Evolutionary conservation across 2,329 filamentous ascomycete genomes (phyloP).

Genomic region (Alternaria gansuensis): DNA sequence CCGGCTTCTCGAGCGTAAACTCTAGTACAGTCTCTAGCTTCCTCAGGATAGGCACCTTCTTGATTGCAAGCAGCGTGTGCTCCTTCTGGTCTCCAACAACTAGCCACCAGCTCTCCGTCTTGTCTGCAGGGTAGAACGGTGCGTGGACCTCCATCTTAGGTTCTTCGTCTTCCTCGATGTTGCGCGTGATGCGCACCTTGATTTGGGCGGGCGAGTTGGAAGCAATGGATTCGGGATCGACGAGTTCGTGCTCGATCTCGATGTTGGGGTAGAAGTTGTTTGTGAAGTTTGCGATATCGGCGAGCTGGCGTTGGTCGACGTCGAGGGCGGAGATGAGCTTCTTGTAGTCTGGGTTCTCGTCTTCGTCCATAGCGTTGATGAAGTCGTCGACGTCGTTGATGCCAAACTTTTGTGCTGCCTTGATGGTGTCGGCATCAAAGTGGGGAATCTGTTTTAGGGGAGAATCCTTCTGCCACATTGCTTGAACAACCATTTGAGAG

Average conservation of each 20-base stretch:
- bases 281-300: conserved; percentile 91
- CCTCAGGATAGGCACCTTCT: conserved; percentile 85
- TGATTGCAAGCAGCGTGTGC: conserved; percentile 89
- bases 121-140: conserved; percentile 89
- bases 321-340: conserved; percentile 79
- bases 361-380: conserved; percentile 98
- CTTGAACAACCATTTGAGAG: conserved; percentile 98
- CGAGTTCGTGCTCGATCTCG: conserved; percentile 85
- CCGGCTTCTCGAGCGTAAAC: conserved; percentile 84
- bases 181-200: conserved; percentile 83
- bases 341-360: conserved; percentile 84
- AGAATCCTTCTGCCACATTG: conserved; percentile 98
- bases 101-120: conserved; percentile 99
- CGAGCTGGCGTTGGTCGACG: conserved; percentile 81
- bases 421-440: conserved; percentile 83
- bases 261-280: conserved; percentile 97
- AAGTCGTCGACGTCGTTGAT: conserved; percentile 97
- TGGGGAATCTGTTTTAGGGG: conserved; percentile 98
- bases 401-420: conserved; percentile 79
- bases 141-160: conserved; percentile 88
- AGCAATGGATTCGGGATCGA: conserved; percentile 80
- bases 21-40: conserved; percentile 83
- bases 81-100: conserved; percentile 93
- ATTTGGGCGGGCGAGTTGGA: conserved; percentile 84
- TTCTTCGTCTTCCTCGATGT: conserved; percentile 75